Percentiles rank a stretch among this genome's conserved stretches.
These are phyloP conservation scores for Clonostachys chloroleuca DNA, from an alignment of 2,329 filamentous ascomycete genomes.

Conservation along the genomic window DNA sequence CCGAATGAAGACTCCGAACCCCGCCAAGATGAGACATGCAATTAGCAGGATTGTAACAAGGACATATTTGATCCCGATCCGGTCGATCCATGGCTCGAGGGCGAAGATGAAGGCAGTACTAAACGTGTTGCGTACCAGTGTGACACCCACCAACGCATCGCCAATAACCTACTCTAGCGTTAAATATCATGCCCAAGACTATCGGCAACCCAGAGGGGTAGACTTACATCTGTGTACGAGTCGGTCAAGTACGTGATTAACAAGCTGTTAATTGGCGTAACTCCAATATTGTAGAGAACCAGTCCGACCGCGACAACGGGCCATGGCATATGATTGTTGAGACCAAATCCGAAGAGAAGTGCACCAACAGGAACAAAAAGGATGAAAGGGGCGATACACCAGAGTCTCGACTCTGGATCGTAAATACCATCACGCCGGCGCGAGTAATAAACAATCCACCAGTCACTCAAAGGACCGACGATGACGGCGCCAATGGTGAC, in stretches of 20 bases:
- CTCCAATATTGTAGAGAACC: slow-evolving; percentile 28
- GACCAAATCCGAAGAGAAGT: too few species aligned
- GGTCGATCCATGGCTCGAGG: slow-evolving; percentile 8
- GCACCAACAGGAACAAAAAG: too few species aligned
- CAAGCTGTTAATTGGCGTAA: slow-evolving; percentile 20
- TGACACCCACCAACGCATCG: slow-evolving; percentile 37
- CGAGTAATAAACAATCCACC: slow-evolving; percentile 23
- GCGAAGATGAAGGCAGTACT: slow-evolving; percentile 40
- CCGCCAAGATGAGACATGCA: too few species aligned
- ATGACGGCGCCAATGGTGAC: slow-evolving; percentile 20
- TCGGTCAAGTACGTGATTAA: slow-evolving; percentile 31
- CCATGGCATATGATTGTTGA: too few species aligned
- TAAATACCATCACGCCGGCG: slow-evolving; percentile 29
- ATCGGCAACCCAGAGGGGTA: background rate
- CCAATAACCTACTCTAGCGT: slow-evolving; percentile 31
- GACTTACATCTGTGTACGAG: slow-evolving; percentile 24
- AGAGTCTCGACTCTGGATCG: slow-evolving; percentile 38
- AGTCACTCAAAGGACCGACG: slow-evolving; percentile 26
- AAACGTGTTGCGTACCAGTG: slow-evolving; percentile 36
- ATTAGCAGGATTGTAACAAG: too few species aligned
- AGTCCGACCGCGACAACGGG: slow-evolving; percentile 23
- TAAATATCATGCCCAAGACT: background rate
- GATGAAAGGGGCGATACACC: slow-evolving; percentile 11
- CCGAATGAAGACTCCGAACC: too few species aligned
- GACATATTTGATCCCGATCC: too few species aligned